Evolutionary conservation across 495 filamentous ascomycete species (phyloP), one percentile per base, ranked within the genome.

Genomic region (Aspergillus wentii): DNA sequence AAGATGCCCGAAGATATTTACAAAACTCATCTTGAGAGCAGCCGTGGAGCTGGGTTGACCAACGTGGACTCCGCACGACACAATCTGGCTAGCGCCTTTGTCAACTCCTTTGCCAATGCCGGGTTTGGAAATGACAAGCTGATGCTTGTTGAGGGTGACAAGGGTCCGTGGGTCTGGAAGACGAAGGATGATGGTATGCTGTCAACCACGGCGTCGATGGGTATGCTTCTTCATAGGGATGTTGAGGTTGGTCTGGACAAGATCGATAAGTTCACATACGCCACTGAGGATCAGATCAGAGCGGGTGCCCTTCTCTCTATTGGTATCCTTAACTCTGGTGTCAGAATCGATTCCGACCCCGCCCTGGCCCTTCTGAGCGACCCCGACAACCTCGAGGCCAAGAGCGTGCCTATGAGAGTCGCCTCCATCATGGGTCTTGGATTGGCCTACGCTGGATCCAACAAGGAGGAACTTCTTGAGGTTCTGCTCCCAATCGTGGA

Each of bases 1-100:
- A 95, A 95, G 64, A 90, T 87, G 41, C 89, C 91, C 3, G 92
- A 99, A 64, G 92, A 99, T 55, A 99, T 99, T 49, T 99, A 99
- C 74, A 99, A 99, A 73, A 94, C 88, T 41, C 94, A 99, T 61
- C 74, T 99, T 11, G 92, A 99, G 61, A 96, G 85, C 69, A 92
- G 81, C 42, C 78, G 92, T 32, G 89, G 89, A 31, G 85, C 88
- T 17, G 90, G 90, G 17, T 70, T 94, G 59, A 96, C 89, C 13
- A 95, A 95, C 54, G 79, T 94, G 21, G 92, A 97, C 61, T 96
- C 91, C 10, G 90, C 92, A 25, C 72, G 89, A 44, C 89, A 97
- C 71, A 99, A 97, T 50, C 74, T 99, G 38, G 90, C 92, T 6
- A 91, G 90, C 44, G 88, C 82, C 18, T 97, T 99, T 50, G 92